Evolutionary conservation across 2,329 filamentous ascomycete genomes (phyloP), one percentile per base, ranked within the genome.

Genomic region (Venturia asperata): DNA sequence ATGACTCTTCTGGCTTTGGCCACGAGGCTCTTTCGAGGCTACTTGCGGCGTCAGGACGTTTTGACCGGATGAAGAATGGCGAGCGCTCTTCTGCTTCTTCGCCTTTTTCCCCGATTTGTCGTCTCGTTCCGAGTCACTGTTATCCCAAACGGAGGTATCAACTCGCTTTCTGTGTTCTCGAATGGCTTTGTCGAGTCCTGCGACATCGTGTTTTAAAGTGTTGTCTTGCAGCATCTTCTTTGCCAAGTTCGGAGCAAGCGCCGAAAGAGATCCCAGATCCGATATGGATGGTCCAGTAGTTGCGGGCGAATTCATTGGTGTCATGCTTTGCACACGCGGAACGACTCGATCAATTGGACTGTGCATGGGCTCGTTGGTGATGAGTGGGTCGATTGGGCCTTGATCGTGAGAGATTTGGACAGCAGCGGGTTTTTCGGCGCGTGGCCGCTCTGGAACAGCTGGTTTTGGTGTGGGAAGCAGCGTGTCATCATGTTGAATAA

Each of bases 221-320:
- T 27, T 13, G 27, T 52, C 47, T 52, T 27, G 47, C 2, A 52
- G 21, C 42, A 77, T 70, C 55, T 75, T 69, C 47, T 72, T 73
- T 62, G 74, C 78, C 61, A 82, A 68, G 60, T 77, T 75, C 0
- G 80, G 79, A 2, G 75, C 76, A 45, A 75, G 72, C 2, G 74
- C 67, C n/a, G 78, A 77, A 21, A 72, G 71, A 37, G 34, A 74
- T 72, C 66, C 30, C 3, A 58, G 19, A 27, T n/a, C 15, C 2
- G 39, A 19, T 9, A 24, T 17, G 10, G 60, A 45, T 27, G 60
- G 39, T 17, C 0, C 60, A 27, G 60, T 13, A 27, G n/a, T 61
- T 9, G 39, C n/a, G 6, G 37, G 39, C 60, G 60, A 61, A 27
- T 34, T 27, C 17, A 43, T 19, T 0, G 60, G 39, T 5, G 37